Conservation (phyloP, 805 yeast species). For the Diddensiella caesifluorescens region DNA sequence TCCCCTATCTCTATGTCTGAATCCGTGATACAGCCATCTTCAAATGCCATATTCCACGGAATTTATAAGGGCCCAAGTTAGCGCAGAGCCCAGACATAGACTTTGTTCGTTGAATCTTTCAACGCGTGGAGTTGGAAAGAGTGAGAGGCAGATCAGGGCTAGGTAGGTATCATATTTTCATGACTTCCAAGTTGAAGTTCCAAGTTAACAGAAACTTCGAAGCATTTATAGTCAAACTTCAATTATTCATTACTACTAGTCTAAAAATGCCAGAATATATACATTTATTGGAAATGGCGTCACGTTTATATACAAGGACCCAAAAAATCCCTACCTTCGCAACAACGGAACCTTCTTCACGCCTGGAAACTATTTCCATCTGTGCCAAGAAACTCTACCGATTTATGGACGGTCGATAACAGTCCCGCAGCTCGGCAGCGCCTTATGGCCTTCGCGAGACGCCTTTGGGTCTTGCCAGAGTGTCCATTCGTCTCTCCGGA, state of each 20-base stretch:
- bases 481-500: constrained; percentile 71
- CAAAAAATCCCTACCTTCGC: no score
- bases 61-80: no score
- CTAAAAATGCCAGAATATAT: no score
- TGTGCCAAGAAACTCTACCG: constrained; percentile 17
- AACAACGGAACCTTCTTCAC: no score
- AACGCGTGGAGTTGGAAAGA: not conserved
- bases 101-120: not conserved
- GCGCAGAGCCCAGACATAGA: not conserved
- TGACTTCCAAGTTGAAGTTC: not conserved
- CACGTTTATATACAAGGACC: no score
- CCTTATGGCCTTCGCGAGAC: constrained; percentile 68
- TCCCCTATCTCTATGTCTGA: constrained; percentile 9
- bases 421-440: constrained; percentile 78
- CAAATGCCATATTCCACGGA: constrained; percentile 6
- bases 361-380: not conserved
- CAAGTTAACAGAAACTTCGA: not conserved
- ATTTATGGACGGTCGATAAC: constrained; percentile 62
- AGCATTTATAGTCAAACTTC: not conserved
- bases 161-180: not conserved
- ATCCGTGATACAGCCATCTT: constrained; percentile 14
- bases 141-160: not conserved
- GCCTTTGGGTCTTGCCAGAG: constrained; percentile 59
- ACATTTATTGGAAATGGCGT: no score
- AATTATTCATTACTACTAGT: no score